Evolutionary conservation across 129 eudicot species (phyloP), one percentile per base, ranked within the genome.

Genomic region (Pulicaria dysenterica): DNA sequence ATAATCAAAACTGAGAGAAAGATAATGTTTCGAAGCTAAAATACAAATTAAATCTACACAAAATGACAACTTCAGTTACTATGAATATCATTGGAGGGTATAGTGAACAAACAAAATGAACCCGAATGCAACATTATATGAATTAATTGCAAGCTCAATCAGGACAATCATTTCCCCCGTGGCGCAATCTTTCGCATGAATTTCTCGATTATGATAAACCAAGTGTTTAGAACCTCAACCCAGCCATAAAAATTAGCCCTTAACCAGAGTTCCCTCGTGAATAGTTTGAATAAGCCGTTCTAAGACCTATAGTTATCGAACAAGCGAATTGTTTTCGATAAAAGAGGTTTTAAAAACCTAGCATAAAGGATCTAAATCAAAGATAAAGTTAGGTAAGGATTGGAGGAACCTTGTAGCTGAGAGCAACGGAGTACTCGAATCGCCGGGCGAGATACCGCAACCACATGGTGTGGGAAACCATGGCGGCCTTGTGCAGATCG

Each of bases 381-480:
- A 37, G 56, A 65, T 31, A 13, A 5, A 42, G 12, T 8, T 24
- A 36, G 39, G 44, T 48, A 15, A 34, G 51, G 31, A 58, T 34
- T 8, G 13, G 45, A 2, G 43, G 53, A 42, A 85, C 95, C 90
- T 77, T 83, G 70, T 43, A 53, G 81, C 77, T 68, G 50, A 75
- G 86, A 64, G 86, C 69, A 53, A 83, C 76, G 36, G 95, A 85
- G 59, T 88, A 88, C 40, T 83, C 86, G 67, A 88, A 49, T 62
- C 87, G 87, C 19, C 79, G 78, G 57, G 70, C 79, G 47, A 81
- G 41, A 81, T 88, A 88, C 7, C 95, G 88, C 76, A 82, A 46
- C 94, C 94, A 88, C 11, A 84, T 88, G 3, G 84, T 70, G 73
- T 61, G 73, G 15, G 84, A 77, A 80, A 79, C 88, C 94, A 88